Percentiles rank a stretch among this genome's conserved stretches.
Evolutionary conservation across 176 grass and related monocot species (phyloP).

Genomic region (Oryza australiensis): DNA sequence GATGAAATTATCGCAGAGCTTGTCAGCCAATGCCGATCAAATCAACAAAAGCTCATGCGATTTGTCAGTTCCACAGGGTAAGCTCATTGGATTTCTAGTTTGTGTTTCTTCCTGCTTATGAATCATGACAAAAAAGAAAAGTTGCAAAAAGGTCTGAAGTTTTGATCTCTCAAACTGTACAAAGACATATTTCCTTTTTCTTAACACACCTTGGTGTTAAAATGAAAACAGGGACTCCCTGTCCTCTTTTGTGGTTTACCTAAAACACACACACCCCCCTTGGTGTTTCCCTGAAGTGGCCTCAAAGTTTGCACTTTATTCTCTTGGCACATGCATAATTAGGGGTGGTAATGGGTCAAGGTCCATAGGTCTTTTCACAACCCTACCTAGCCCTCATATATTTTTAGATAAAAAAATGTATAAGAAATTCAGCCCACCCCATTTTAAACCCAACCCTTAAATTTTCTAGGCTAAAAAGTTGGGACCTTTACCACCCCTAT

Average conservation of each 20-base stretch:
- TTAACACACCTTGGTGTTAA: neutral
- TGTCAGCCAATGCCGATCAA: constrained; percentile 70
- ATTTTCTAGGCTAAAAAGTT: too few relatives aligned
- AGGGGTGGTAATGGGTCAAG: too few relatives aligned
- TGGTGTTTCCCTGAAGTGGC: neutral
- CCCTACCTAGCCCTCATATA: too few relatives aligned
- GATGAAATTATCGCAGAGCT: constrained; percentile 92
- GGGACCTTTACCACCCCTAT: too few relatives aligned
- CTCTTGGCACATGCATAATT: neutral
- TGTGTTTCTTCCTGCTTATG: neutral
- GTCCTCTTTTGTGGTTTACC: too few relatives aligned
- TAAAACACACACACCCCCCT: too few relatives aligned
- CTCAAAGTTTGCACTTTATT: neutral
- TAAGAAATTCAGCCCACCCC: too few relatives aligned
- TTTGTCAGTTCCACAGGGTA: constrained; percentile 83
- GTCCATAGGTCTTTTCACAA: too few relatives aligned
- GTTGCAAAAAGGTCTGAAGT: neutral
- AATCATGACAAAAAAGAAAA: neutral
- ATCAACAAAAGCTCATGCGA: constrained; percentile 72
- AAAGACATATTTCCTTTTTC: neutral
- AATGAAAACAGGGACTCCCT: too few relatives aligned
- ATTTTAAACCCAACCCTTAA: too few relatives aligned
- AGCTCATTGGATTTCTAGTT: neutral
- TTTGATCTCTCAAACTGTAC: neutral
- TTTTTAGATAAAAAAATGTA: too few relatives aligned